Evolutionary conservation across 106 monocot genomes (phyloP).

Genomic region (Posidonia australis): DNA sequence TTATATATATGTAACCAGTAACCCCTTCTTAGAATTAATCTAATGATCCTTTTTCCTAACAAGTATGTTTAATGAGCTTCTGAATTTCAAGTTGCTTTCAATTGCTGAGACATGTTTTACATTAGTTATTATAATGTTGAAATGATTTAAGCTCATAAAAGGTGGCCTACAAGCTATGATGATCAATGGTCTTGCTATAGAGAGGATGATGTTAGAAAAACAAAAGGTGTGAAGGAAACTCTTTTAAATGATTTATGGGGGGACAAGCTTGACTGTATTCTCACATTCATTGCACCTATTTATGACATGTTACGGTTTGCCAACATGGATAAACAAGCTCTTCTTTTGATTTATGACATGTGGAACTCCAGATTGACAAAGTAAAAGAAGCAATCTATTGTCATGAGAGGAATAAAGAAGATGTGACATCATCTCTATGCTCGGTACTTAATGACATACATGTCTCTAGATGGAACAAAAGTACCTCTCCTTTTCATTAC

Average conservation of each 20-base stretch:
- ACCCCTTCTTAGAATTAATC: too few species aligned
- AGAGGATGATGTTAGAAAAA: not conserved
- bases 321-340: too few species aligned
- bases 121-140: not conserved
- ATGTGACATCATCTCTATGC: not conserved
- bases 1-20: too few species aligned
- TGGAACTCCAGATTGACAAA: not conserved
- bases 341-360: too few species aligned
- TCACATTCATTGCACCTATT: not conserved
- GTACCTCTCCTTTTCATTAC: not conserved
- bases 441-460: too few species aligned
- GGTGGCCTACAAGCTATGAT: not conserved
- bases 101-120: not conserved
- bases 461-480: too few species aligned
- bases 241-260: not conserved
- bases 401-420: not conserved
- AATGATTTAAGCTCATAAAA: not conserved
- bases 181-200: not conserved
- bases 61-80: not conserved
- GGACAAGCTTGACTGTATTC: not conserved
- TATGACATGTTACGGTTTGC: not conserved
- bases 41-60: too few species aligned
- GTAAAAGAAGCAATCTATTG: not conserved
- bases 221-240: not conserved
- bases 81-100: not conserved